phyloP scores from a whole-genome alignment of 768 basidiomycete species.

The Serendipita sp. region DNA sequence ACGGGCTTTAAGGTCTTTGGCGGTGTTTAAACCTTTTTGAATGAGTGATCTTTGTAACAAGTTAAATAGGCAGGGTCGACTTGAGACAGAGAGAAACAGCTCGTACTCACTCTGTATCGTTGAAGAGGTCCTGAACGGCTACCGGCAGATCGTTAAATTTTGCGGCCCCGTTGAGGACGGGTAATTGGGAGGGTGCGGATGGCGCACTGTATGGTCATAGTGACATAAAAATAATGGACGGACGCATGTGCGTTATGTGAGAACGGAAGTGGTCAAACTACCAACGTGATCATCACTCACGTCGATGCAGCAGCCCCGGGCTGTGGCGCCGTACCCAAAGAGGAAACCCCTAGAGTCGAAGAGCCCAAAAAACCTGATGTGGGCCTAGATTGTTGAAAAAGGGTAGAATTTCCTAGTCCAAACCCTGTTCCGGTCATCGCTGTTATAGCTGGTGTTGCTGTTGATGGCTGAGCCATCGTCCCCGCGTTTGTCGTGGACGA shows the following conservation, averaged over 20 bases:
- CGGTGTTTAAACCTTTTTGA: slow-evolving; percentile 1
- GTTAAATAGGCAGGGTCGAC: not conserved
- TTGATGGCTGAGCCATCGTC: not conserved
- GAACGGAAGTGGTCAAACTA: not conserved
- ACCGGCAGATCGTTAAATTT: slow-evolving; percentile 2
- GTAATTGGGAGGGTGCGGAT: not conserved
- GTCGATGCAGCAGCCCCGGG: not conserved
- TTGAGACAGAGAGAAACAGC: not conserved
- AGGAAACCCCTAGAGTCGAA: not conserved
- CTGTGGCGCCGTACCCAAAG: not conserved
- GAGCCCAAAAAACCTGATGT: not conserved
- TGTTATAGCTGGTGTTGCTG: not conserved
- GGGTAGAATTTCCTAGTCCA: not conserved
- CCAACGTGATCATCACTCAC: not conserved
- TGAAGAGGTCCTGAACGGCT: not conserved
- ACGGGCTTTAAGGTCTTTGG: not conserved
- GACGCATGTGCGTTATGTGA: not conserved
- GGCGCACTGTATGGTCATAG: not conserved
- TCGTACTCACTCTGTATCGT: not conserved
- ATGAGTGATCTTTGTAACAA: not conserved
- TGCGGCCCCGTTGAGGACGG: not conserved
- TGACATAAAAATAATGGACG: no score
- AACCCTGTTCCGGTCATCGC: no score
- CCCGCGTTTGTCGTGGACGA: not conserved
- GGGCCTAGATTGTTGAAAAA: not conserved